Conservation (phyloP, 331 rosid genomes). For the Rosa hybrid region DNA sequence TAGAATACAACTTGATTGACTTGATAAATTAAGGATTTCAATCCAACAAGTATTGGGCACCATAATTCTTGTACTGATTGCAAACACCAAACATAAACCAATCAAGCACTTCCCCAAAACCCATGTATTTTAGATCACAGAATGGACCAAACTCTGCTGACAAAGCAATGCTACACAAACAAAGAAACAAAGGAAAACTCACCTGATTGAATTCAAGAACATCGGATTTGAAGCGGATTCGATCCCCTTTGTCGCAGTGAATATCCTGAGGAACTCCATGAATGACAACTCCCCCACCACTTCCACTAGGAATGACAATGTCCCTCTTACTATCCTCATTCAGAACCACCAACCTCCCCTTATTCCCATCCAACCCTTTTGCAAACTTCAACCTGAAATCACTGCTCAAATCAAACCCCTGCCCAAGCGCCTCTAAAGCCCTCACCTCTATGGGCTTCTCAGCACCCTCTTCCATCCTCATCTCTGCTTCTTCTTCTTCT, state of each 20-base stretch:
- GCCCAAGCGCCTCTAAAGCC: conserved; percentile 80
- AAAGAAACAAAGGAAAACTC: not conserved
- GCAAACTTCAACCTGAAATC: conserved; percentile 84
- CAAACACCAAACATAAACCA: not conserved
- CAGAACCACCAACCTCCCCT: conserved; percentile 66
- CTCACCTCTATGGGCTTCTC: conserved; percentile 46
- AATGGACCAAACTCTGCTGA: not conserved
- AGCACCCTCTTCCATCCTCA: conserved; percentile 38
- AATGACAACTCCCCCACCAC: conserved; percentile 54
- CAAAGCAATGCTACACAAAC: not conserved
- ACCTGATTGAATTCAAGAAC: conserved; percentile 93
- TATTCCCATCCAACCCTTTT: conserved; percentile 49
- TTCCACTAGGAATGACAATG: conserved; percentile 61
- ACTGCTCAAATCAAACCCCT: conserved; percentile 84
- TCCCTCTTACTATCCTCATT: conserved; percentile 68
- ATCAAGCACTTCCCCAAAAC: not conserved
- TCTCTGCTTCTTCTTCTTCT: not conserved
- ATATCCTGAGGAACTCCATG: conserved; percentile 75
- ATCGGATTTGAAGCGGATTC: conserved; percentile 88
- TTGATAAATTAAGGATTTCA: not conserved
- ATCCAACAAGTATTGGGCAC: not conserved
- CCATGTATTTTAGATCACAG: not conserved
- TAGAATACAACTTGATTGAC: not conserved
- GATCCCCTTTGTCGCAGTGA: conserved; percentile 90
- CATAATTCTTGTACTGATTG: not conserved